These are phyloP conservation scores for Alternaria alternata DNA, from an alignment of 2,329 filamentous ascomycete species.

Conservation along the genomic window DNA sequence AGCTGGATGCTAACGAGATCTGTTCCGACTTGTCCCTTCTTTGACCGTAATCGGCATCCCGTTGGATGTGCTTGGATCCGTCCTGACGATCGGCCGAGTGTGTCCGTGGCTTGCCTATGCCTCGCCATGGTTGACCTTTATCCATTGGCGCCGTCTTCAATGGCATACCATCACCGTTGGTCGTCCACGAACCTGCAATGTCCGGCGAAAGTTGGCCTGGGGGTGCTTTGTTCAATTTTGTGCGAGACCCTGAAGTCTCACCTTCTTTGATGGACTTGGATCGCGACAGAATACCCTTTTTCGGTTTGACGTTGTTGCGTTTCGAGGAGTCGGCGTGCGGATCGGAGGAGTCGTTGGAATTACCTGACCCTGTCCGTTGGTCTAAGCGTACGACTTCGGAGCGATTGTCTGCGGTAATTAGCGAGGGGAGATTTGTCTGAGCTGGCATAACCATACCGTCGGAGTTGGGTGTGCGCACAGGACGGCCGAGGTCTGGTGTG, in stretches of 20 bases:
- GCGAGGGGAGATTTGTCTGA: background rate
- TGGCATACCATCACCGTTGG: constrained; percentile 52
- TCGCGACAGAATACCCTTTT: constrained; percentile 51
- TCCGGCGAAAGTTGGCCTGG: constrained; percentile 43
- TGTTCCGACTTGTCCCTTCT: constrained; percentile 45
- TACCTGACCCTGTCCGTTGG: constrained; percentile 40
- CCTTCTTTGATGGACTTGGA: constrained; percentile 57
- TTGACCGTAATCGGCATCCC: constrained; percentile 38
- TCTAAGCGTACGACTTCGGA: constrained; percentile 42
- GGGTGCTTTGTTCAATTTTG: constrained; percentile 46
- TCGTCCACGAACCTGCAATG: constrained; percentile 39
- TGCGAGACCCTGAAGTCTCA: constrained; percentile 35
- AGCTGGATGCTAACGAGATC: constrained; percentile 54
- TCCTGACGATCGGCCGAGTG: constrained; percentile 74
- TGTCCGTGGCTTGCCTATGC: constrained; percentile 67
- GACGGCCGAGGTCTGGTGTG: constrained; percentile 56
- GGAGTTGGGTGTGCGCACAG: constrained; percentile 48
- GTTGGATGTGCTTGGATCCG: constrained; percentile 38
- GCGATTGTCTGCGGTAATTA: constrained; percentile 37
- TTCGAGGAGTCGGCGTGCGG: constrained; percentile 32
- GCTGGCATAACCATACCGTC: constrained; percentile 35
- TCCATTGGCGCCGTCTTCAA: constrained; percentile 71
- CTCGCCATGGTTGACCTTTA: constrained; percentile 71
- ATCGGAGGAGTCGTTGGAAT: constrained; percentile 37
- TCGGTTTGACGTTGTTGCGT: constrained; percentile 36